These are phyloP conservation scores for Chrysoporthe austroafricana DNA, from an alignment of 2,329 filamentous ascomycete species.

Conservation along the genomic window DNA sequence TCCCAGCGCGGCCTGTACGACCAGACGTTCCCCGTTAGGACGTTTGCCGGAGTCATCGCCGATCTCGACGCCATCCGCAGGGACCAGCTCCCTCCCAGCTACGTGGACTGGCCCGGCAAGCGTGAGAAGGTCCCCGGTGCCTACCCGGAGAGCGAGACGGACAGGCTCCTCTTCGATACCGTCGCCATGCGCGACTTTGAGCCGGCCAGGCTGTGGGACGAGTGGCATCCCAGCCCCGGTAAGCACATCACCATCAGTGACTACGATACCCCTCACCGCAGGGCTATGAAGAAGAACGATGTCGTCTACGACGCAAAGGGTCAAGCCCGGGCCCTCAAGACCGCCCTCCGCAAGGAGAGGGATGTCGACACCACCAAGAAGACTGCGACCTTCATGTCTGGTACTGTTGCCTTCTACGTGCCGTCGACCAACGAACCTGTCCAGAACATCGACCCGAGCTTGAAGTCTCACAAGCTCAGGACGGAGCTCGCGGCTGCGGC, in stretches of 20 bases:
- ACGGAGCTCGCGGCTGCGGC: constrained; percentile 1
- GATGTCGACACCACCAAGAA: not conserved
- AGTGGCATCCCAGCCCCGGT: constrained; percentile 27
- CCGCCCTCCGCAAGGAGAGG: constrained; percentile 14
- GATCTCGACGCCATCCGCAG: constrained; percentile 41
- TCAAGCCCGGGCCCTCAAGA: constrained; percentile 12
- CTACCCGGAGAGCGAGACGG: constrained; percentile 32
- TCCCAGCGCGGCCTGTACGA: constrained; percentile 29
- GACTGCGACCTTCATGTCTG: constrained; percentile 9
- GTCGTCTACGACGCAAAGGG: constrained; percentile 17
- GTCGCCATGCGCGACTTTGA: constrained; percentile 31
- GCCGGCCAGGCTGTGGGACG: constrained; percentile 22
- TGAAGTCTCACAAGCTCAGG: not conserved
- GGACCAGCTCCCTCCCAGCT: constrained; percentile 38
- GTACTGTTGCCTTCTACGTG: constrained; percentile 18
- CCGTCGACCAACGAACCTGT: constrained; percentile 24
- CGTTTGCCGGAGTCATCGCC: constrained; percentile 34
- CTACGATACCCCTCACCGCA: constrained; percentile 23
- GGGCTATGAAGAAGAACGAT: constrained; percentile 21
- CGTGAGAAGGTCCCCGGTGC: constrained; percentile 32
- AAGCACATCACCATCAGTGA: constrained; percentile 19
- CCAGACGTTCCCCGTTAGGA: constrained; percentile 30
- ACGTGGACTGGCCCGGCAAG: constrained; percentile 33
- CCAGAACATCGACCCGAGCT: constrained; percentile 2
- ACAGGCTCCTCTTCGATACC: constrained; percentile 31